A percentile compares a stretch with the other conserved stretches of the same genome.
Evolutionary conservation across 2,329 filamentous ascomycete genomes (phyloP).

Genomic region (Colletotrichum musicola): DNA sequence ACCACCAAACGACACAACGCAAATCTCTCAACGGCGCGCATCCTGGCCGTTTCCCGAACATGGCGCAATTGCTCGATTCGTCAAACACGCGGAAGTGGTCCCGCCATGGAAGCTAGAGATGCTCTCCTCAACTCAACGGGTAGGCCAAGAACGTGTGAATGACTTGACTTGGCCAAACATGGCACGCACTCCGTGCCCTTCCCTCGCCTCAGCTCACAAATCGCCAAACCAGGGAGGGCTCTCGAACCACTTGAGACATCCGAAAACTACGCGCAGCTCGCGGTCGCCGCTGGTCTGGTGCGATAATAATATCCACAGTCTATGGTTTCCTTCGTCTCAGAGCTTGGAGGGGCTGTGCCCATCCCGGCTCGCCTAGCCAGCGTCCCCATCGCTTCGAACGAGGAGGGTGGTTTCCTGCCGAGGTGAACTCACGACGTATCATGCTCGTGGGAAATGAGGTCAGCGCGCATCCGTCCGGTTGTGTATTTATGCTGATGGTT

Average conservation of each 20-base stretch:
- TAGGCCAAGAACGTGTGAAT: slow-evolving; percentile 7
- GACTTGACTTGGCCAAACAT: neutral
- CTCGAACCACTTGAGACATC: slow-evolving; percentile 34
- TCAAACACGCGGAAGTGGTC: neutral
- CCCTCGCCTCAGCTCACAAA: neutral
- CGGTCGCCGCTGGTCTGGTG: neutral
- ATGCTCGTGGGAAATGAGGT: slow-evolving; percentile 10
- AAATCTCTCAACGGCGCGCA: slow-evolving; percentile 4
- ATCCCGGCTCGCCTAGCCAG: neutral
- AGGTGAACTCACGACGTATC: slow-evolving; percentile 25
- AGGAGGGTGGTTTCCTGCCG: slow-evolving; percentile 24
- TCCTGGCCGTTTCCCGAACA: neutral
- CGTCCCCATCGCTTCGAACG: slow-evolving; percentile 1
- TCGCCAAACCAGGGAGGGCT: slow-evolving; percentile 6
- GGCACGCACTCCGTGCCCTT: slow-evolving; percentile 6
- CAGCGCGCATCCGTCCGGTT: slow-evolving; percentile 11
- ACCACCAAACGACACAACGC: slow-evolving; percentile 19
- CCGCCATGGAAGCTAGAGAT: slow-evolving; percentile 19
- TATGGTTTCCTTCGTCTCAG: slow-evolving; percentile 31
- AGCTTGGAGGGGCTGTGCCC: slow-evolving; percentile 15
- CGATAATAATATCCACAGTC: slow-evolving; percentile 31
- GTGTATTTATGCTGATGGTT: slow-evolving; percentile 32
- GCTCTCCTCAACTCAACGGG: slow-evolving; percentile 20
- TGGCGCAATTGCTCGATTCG: slow-evolving; percentile 8
- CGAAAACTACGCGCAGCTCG: slow-evolving; percentile 12